A percentile compares a stretch with the other conserved stretches of the same genome.
These are phyloP conservation scores for Candida chauliodis DNA, from an alignment of 805 yeast species.

Conservation along the genomic window DNA sequence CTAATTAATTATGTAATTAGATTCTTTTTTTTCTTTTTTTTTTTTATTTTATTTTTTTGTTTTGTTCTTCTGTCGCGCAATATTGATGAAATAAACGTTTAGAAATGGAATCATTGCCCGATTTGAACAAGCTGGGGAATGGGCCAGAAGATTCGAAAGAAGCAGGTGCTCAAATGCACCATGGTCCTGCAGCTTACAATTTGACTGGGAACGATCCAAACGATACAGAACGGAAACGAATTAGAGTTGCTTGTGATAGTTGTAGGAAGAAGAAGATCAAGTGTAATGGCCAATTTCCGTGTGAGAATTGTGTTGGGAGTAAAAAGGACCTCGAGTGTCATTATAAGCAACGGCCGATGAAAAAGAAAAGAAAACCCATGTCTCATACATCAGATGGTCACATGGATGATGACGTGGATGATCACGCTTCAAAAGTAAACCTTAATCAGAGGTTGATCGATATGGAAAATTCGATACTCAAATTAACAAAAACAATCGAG, in stretches of 20 bases:
- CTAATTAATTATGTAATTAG: too few relatives aligned
- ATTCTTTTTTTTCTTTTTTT: too few relatives aligned
- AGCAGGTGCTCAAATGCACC: neutral
- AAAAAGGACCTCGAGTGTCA: slow-evolving; percentile 19
- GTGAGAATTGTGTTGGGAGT: slow-evolving; percentile 23
- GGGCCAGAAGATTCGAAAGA: too few relatives aligned
- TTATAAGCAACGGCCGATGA: slow-evolving; percentile 18
- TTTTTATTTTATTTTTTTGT: too few relatives aligned
- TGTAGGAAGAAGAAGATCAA: slow-evolving; percentile 32
- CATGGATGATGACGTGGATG: too few relatives aligned
- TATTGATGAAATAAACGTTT: too few relatives aligned
- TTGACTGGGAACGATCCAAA: slow-evolving; percentile 7
- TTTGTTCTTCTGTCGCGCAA: too few relatives aligned
- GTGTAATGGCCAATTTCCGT: slow-evolving; percentile 30
- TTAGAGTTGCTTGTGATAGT: slow-evolving; percentile 28
- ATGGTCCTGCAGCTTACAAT: neutral
- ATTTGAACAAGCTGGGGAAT: too few relatives aligned
- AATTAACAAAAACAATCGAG: slow-evolving; percentile 14
- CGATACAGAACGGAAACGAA: slow-evolving; percentile 14
- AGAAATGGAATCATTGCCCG: too few relatives aligned
- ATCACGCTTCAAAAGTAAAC: neutral
- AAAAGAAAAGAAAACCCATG: slow-evolving; percentile 3
- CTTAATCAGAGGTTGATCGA: slow-evolving; percentile 19
- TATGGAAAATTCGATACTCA: slow-evolving; percentile 19
- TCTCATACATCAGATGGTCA: neutral